These are phyloP conservation scores for Penicillium cosmopolitanum DNA, from an alignment of 495 filamentous ascomycete species.

Conservation along the genomic window DNA sequence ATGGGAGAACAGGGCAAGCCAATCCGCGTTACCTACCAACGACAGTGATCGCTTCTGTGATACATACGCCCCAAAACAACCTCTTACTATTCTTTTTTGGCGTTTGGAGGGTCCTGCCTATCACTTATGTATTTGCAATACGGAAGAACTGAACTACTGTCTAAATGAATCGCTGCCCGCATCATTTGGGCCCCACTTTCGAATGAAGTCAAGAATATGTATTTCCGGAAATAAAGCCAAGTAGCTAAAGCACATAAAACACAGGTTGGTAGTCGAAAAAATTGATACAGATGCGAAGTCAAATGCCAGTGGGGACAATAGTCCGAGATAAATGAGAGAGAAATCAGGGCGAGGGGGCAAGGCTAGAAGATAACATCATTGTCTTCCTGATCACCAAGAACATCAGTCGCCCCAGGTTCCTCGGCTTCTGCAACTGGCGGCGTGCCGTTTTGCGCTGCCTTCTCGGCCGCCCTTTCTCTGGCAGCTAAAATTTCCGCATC, in stretches of 20 bases:
- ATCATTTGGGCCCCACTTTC: not conserved
- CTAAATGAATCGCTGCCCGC: not conserved
- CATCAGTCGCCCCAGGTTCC: slow-evolving; percentile 55
- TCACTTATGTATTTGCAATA: slow-evolving; percentile 27
- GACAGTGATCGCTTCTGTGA: slow-evolving; percentile 59
- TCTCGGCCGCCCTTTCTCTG: slow-evolving; percentile 52
- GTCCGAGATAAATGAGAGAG: slow-evolving; percentile 16
- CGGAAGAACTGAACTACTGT: slow-evolving; percentile 21
- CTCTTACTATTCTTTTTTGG: slow-evolving; percentile 28
- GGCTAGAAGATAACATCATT: slow-evolving; percentile 91
- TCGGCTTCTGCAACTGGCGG: slow-evolving; percentile 29
- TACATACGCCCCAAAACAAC: slow-evolving; percentile 21
- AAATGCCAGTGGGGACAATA: slow-evolving; percentile 17
- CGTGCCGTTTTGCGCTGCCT: slow-evolving; percentile 36
- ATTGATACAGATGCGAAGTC: slow-evolving; percentile 30
- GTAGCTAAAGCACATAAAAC: slow-evolving; percentile 12
- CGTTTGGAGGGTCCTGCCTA: slow-evolving; percentile 38
- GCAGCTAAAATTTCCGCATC: slow-evolving; percentile 72
- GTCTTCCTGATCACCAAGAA: slow-evolving; percentile 86
- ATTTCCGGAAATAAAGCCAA: slow-evolving; percentile 15
- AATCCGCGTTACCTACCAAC: slow-evolving; percentile 89
- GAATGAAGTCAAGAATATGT: slow-evolving; percentile 7
- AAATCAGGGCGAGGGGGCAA: slow-evolving; percentile 10
- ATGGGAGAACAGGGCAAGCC: slow-evolving; percentile 70
- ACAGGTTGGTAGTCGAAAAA: slow-evolving; percentile 9